These are phyloP conservation scores for Solanum corneliomulleri DNA, from an alignment of 257 asterid species.

Conservation along the genomic window DNA sequence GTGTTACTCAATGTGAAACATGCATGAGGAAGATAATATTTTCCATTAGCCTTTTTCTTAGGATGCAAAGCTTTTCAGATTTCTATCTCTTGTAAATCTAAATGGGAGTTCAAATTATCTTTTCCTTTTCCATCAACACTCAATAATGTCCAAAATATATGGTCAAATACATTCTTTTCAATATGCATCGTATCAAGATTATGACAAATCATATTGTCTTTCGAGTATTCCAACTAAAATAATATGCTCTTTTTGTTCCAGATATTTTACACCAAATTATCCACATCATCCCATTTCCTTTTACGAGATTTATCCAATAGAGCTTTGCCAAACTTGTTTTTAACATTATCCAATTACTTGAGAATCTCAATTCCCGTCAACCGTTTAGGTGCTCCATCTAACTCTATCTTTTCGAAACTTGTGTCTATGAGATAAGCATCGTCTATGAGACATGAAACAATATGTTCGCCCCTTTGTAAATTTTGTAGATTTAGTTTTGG, in stretches of 20 bases:
- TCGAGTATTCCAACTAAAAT: constrained; percentile 6
- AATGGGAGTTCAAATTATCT: too few species aligned
- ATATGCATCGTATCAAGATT: constrained; percentile 3
- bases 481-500: background rate
- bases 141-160: background rate
- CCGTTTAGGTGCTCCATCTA: background rate
- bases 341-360: background rate
- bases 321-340: background rate
- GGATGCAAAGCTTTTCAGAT: too few species aligned
- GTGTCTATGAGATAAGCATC: background rate
- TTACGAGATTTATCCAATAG: background rate
- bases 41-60: too few species aligned
- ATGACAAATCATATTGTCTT: background rate
- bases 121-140: too few species aligned
- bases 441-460: background rate
- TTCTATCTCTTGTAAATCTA: too few species aligned
- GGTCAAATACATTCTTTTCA: background rate
- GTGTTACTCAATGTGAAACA: too few species aligned
- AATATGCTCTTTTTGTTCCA: constrained; percentile 3
- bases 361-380: background rate
- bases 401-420: background rate
- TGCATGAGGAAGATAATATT: too few species aligned
- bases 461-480: background rate
- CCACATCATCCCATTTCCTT: background rate
- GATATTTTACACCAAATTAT: background rate